Percentiles rank a stretch among this genome's conserved stretches.
phyloP scores from a whole-genome alignment of 257 asterid species.

The Ocimum tenuiflorum region DNA sequence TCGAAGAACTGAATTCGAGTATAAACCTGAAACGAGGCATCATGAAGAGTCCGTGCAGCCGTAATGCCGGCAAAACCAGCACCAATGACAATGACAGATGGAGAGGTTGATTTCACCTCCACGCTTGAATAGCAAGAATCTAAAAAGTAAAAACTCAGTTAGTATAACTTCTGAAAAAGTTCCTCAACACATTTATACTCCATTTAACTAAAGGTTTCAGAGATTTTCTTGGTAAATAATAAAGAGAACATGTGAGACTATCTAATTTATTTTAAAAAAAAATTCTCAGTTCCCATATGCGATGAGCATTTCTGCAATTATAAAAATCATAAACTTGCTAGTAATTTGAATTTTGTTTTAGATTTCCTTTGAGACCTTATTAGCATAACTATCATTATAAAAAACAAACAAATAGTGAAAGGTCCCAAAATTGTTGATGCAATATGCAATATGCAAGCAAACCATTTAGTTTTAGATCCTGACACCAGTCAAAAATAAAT shows the following conservation, averaged over 20 bases:
- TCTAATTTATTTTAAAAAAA: neutral
- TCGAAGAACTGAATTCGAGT: neutral
- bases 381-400: neutral
- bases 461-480: neutral
- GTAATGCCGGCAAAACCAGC: conserved; percentile 88
- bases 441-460: neutral
- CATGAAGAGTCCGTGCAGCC: conserved; percentile 86
- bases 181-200: neutral
- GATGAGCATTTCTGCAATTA: neutral
- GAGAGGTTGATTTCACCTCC: conserved; percentile 49
- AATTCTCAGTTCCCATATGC: neutral
- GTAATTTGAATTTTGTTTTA: neutral
- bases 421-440: neutral
- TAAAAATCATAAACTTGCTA: neutral
- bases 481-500: too few relatives aligned
- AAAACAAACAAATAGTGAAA: neutral
- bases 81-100: conserved; percentile 88
- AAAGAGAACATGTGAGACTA: neutral
- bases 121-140: conserved; percentile 51
- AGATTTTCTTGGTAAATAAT: too few relatives aligned
- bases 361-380: neutral
- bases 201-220: neutral
- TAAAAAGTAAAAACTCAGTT: neutral
- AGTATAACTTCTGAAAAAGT: neutral
- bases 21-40: conserved; percentile 77